Evolutionary conservation across 1,284 basidiomycete genomes (phyloP).

Genomic region (Ustilago tritici): DNA sequence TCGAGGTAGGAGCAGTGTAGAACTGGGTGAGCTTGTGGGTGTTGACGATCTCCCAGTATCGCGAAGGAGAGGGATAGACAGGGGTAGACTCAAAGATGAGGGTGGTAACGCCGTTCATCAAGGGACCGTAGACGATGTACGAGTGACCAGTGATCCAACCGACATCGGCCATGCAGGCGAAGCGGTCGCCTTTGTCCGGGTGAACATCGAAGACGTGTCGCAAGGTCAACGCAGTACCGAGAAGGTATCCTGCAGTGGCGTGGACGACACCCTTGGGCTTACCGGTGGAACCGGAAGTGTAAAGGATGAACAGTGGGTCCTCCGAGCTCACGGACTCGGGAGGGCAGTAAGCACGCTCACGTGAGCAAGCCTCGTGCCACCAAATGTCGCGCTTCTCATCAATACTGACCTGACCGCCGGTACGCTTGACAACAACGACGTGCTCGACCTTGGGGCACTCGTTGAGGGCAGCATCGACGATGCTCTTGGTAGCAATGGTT

Average conservation of each 20-base stretch:
- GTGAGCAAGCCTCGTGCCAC: slow-evolving; percentile 92
- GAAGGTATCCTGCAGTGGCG: slow-evolving; percentile 91
- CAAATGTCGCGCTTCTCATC: slow-evolving; percentile 88
- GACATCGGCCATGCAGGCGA: slow-evolving; percentile 98
- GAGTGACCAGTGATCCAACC: slow-evolving; percentile 99
- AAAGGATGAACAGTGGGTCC: slow-evolving; percentile 97
- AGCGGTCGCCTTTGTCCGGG: slow-evolving; percentile 74
- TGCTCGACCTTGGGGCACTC: slow-evolving; percentile 88
- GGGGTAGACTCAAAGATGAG: slow-evolving; percentile 97
- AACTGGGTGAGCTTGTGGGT: slow-evolving; percentile 85
- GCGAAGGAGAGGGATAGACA: slow-evolving; percentile 92
- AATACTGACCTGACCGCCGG: slow-evolving; percentile 85
- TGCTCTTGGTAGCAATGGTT: slow-evolving; percentile 90
- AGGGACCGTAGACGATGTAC: slow-evolving; percentile 96
- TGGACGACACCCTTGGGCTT: slow-evolving; percentile 98
- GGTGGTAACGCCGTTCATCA: slow-evolving; percentile 89
- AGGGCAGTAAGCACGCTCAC: slow-evolving; percentile 89
- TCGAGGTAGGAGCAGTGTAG: slow-evolving; percentile 72
- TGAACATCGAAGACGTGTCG: slow-evolving; percentile 98
- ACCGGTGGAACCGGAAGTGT: slow-evolving; percentile 92
- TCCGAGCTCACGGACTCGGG: slow-evolving; percentile 88
- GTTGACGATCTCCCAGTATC: slow-evolving; percentile 96
- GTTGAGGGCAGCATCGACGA: slow-evolving; percentile 91
- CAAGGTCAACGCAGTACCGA: slow-evolving; percentile 88
- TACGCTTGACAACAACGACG: slow-evolving; percentile 88